These are phyloP conservation scores for Suillus americanus DNA, from an alignment of 768 basidiomycete genomes.

Conservation along the genomic window DNA sequence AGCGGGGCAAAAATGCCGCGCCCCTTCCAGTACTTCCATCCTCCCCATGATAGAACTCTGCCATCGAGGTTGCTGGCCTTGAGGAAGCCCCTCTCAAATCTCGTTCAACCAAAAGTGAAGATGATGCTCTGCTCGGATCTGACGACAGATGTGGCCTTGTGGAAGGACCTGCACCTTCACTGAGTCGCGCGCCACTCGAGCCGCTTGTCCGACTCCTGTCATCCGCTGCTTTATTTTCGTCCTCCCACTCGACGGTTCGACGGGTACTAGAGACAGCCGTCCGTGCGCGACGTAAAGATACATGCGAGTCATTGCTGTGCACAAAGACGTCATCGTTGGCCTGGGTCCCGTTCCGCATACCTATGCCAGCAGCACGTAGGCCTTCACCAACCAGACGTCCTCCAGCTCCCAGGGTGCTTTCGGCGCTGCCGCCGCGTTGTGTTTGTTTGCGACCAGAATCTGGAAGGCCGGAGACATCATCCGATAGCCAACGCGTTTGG, in stretches of 20 bases:
- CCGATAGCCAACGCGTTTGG: slow-evolving; percentile 55
- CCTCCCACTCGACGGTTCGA: slow-evolving; percentile 25
- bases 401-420: slow-evolving; percentile 53
- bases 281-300: slow-evolving; percentile 17
- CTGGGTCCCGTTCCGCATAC: slow-evolving; percentile 34
- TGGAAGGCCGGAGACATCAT: slow-evolving; percentile 38
- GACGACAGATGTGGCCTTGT: slow-evolving; percentile 26
- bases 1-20: slow-evolving; percentile 16
- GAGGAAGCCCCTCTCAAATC: slow-evolving; percentile 23
- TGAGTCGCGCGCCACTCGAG: slow-evolving; percentile 21
- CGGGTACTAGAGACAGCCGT: slow-evolving; percentile 6
- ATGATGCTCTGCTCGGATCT: slow-evolving; percentile 22
- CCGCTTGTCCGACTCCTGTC: slow-evolving; percentile 25
- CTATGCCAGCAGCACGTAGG: slow-evolving; percentile 69
- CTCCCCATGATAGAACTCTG: slow-evolving; percentile 39
- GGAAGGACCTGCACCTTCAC: slow-evolving; percentile 17
- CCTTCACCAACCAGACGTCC: slow-evolving; percentile 66
- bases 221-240: slow-evolving; percentile 19
- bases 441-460: slow-evolving; percentile 52
- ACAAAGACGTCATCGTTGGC: slow-evolving; percentile 39
- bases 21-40: slow-evolving; percentile 12
- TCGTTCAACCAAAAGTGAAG: slow-evolving; percentile 17
- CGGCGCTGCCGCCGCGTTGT: slow-evolving; percentile 66
- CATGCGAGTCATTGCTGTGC: slow-evolving; percentile 19
- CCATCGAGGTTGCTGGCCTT: slow-evolving; percentile 59